phyloP scores from a whole-genome alignment of 257 asterid genomes.

The Gentiana macrophylla region DNA sequence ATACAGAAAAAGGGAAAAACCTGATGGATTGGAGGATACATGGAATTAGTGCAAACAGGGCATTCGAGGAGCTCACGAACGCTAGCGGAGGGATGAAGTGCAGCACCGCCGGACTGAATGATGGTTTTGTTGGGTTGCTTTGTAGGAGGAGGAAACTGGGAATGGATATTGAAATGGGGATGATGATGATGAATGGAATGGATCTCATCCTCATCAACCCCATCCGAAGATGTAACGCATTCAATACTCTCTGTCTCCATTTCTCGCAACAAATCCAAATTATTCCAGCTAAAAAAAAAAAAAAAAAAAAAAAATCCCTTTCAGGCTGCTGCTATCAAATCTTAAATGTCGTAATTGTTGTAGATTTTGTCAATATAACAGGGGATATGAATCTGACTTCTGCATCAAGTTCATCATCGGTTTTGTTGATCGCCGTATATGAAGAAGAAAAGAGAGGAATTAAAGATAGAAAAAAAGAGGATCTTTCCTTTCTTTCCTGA shows the following conservation, averaged over 20 bases:
- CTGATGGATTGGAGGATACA: constrained; percentile 50
- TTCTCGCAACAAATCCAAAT: constrained; percentile 1
- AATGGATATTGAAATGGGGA: constrained; percentile 16
- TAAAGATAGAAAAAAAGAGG: constrained; percentile 2
- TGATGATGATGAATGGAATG: constrained; percentile 13
- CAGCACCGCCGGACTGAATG: constrained; percentile 9
- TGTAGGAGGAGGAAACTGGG: constrained; percentile 24
- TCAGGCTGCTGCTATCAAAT: background rate
- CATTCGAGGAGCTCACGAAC: constrained; percentile 44
- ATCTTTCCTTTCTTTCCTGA: constrained; percentile 5
- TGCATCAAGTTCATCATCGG: background rate
- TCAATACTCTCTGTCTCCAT: constrained; percentile 34
- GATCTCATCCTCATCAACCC: constrained; percentile 30
- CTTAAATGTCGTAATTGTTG: background rate
- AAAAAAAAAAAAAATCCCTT: background rate
- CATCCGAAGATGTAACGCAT: constrained; percentile 31
- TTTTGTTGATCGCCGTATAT: constrained; percentile 1
- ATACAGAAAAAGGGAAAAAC: constrained; percentile 8
- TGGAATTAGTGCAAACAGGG: constrained; percentile 42
- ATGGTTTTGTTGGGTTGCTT: constrained; percentile 14
- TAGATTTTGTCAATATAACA: background rate
- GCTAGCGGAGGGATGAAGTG: constrained; percentile 19
- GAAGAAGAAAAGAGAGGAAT: constrained; percentile 1
- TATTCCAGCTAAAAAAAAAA: background rate
- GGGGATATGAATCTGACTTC: background rate